These are phyloP conservation scores for Saprolegnia parasitica DNA, from an alignment of 352 stramenopile genomes.

Conservation along the genomic window DNA sequence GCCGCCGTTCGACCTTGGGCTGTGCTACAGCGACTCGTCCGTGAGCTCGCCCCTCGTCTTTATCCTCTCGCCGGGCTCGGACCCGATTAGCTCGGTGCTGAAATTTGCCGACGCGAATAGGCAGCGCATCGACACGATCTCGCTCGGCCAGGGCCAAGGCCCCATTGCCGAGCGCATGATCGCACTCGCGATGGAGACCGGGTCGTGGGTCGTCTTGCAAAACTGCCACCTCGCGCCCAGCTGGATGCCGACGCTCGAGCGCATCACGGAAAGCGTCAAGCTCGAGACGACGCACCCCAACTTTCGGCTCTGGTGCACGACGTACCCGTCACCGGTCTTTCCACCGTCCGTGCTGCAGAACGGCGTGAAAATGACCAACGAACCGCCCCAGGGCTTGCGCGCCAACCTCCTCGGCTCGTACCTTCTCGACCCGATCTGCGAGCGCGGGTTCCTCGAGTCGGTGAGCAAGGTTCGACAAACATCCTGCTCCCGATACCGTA, in stretches of 20 bases:
- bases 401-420: constrained; percentile 90
- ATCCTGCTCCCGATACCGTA: constrained; percentile 24
- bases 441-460: constrained; percentile 84
- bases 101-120: constrained; percentile 78
- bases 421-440: constrained; percentile 86
- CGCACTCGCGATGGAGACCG: constrained; percentile 62
- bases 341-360: constrained; percentile 92
- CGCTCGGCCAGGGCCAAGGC: constrained; percentile 89
- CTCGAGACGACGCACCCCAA: constrained; percentile 74
- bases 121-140: constrained; percentile 85
- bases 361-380: constrained; percentile 96
- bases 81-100: constrained; percentile 88
- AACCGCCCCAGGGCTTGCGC: constrained; percentile 88
- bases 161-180: constrained; percentile 90
- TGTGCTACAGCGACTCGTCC: constrained; percentile 85
- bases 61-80: constrained; percentile 87
- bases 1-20: constrained; percentile 81
- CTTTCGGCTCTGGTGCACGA: constrained; percentile 93
- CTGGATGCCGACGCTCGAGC: constrained; percentile 93
- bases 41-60: constrained; percentile 88
- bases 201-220: constrained; percentile 89
- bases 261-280: constrained; percentile 84
- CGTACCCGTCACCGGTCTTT: constrained; percentile 92
- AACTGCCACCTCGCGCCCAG: constrained; percentile 87
- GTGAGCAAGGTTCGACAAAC: constrained; percentile 38